Evolutionary conservation across 2,329 filamentous ascomycete species (phyloP).

Genomic region (Ceratocystis lukuohia): DNA sequence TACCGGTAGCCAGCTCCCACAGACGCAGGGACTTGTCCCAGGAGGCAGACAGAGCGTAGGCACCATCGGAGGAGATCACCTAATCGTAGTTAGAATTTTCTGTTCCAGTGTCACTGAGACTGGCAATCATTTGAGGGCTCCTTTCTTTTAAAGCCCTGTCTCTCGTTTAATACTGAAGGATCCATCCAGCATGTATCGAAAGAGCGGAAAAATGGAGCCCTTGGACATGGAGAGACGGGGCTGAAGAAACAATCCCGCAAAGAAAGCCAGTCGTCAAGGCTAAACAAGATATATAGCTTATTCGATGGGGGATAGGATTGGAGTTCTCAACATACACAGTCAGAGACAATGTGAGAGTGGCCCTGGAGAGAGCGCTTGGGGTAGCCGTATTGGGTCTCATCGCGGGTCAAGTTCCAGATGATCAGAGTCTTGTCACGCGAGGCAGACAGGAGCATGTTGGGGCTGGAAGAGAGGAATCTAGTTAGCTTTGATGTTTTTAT

Average conservation of each 20-base stretch:
- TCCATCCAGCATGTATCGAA: neutral
- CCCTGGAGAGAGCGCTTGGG: slow-evolving; percentile 97
- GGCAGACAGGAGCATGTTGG: slow-evolving; percentile 98
- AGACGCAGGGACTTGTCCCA: slow-evolving; percentile 99
- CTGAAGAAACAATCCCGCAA: neutral
- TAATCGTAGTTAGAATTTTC: slow-evolving; percentile 28
- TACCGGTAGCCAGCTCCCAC: slow-evolving; percentile 96
- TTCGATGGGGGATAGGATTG: neutral
- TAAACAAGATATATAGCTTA: neutral
- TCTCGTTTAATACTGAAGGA: neutral
- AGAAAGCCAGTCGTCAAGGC: neutral
- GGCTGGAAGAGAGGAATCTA: slow-evolving; percentile 38
- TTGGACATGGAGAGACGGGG: neutral
- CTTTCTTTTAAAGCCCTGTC: neutral
- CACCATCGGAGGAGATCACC: slow-evolving; percentile 99
- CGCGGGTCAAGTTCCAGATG: slow-evolving; percentile 99
- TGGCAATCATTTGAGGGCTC: neutral
- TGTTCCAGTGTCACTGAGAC: neutral
- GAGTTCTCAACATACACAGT: slow-evolving; percentile 67
- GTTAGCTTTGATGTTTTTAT: slow-evolving; percentile 15
- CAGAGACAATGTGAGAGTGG: slow-evolving; percentile 99
- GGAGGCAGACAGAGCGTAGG: slow-evolving; percentile 95
- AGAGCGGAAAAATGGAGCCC: neutral
- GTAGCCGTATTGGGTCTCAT: slow-evolving; percentile 96
- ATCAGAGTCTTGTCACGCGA: slow-evolving; percentile 98